Percentiles rank a stretch among this genome's conserved stretches.
phyloP scores from a whole-genome alignment of 2,329 filamentous ascomycete genomes.

The Diaporthe ampelina region DNA sequence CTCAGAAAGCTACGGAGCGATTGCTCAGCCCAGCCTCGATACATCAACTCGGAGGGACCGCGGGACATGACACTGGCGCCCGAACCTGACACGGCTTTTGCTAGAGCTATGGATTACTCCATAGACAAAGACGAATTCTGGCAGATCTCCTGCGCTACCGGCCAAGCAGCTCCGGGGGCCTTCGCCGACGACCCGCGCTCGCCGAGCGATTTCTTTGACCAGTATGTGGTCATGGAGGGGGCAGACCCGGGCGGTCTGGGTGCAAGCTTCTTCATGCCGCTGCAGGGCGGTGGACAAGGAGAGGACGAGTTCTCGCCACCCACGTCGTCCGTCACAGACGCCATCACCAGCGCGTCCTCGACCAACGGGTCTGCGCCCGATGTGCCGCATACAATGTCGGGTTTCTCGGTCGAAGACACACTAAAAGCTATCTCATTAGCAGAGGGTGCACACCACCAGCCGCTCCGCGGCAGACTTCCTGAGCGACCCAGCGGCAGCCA shows the following conservation, averaged over 20 bases:
- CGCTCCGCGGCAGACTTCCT: conserved; percentile 4
- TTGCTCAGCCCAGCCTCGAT: conserved; percentile 8
- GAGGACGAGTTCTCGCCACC: conserved; percentile 28
- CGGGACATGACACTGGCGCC: conserved; percentile 27
- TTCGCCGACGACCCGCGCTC: conserved; percentile 28
- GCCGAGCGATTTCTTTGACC: conserved; percentile 40
- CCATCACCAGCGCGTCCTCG: conserved; percentile 28
- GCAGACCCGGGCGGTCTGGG: conserved; percentile 24
- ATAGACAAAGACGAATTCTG: conserved; percentile 42
- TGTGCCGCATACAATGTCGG: conserved; percentile 29
- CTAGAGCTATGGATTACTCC: conserved; percentile 36
- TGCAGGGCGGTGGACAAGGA: neutral
- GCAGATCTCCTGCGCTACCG: conserved; percentile 36
- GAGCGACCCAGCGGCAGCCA: conserved; percentile 10
- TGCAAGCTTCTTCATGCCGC: conserved; percentile 35
- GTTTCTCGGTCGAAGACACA: conserved; percentile 31
- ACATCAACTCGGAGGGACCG: neutral
- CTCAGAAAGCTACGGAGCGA: conserved; percentile 9
- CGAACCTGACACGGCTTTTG: conserved; percentile 31
- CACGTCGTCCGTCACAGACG: conserved; percentile 20
- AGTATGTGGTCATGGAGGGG: conserved; percentile 39
- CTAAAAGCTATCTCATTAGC: conserved; percentile 27
- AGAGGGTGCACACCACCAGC: conserved; percentile 31
- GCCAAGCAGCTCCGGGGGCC: neutral
- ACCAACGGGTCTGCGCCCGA: conserved; percentile 26